Evolutionary conservation across 1,284 basidiomycete species (phyloP), one percentile per base, ranked within the genome.

Genomic region (Cryptococcus sp.): DNA sequence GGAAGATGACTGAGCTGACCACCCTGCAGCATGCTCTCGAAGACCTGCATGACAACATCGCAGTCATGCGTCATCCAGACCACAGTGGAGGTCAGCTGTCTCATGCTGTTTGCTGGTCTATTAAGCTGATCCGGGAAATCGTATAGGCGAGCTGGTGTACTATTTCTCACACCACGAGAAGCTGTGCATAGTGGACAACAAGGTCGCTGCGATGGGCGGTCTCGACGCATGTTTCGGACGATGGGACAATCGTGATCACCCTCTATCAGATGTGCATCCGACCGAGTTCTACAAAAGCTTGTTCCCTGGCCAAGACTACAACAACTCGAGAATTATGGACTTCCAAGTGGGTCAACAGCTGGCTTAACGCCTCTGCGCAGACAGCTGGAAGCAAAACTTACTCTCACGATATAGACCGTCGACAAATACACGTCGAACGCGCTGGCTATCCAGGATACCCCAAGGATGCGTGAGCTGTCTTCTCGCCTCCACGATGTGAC

Each of bases 261-360:
- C 91, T 1, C 83, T 95, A 40, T 88, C 93, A 4, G 93, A 97
- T 72, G 89, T 86, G 10, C 93, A 96, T 72, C 91, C 91, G 0
- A 89, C 89, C 1, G 82, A 93, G 69, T 93, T 93, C 71, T 80
- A 82, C 40, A 82, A 82, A 53, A 91, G 90, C 0, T 81, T 97
- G 35, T 97, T 94, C 81, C 90, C 93, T 0, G 94, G 94, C 2
- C 92, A 95, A 60, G 93, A 93, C 74, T 94, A 91, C 78, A 93
- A 94, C 76, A 92, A 94, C 62, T 90, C 68, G 20, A 62, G 77
- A 41, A 73, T 78, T 51, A 77, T 77, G 75, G 75, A 77, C 59
- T 77, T 77, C 64, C 74, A 76, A 54, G 69, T 69, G 15, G 17
- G 61, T 57, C 13, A 13, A 35, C 31, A 35, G 31, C 22, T 47